A percentile compares a stretch with the other conserved stretches of the same genome.
Conservation (phyloP, 208 protist species). For the Paratrypanosoma confusum region DNA sequence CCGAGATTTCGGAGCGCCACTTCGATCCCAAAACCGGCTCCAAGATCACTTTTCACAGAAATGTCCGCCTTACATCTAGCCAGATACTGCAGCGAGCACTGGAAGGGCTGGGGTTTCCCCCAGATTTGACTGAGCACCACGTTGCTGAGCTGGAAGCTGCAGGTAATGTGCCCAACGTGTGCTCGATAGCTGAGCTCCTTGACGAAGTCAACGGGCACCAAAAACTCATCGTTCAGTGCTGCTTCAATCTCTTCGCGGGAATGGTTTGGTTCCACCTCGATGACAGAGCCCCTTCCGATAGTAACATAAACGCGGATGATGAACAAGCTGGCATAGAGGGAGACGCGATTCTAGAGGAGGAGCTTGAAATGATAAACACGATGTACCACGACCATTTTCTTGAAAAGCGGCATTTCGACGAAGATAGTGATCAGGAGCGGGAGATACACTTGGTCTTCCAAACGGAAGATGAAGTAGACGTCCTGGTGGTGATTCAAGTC, state of each 20-base stretch:
- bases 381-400: constrained; percentile 70
- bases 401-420: constrained; percentile 38
- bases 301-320: constrained; percentile 1
- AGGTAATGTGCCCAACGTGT: constrained; percentile 38
- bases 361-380: constrained; percentile 41
- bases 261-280: constrained; percentile 64
- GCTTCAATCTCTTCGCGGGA: constrained; percentile 77
- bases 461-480: constrained; percentile 26
- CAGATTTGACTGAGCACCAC: constrained; percentile 68
- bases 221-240: constrained; percentile 66
- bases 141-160: constrained; percentile 49
- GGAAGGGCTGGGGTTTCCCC: constrained; percentile 80
- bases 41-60: constrained; percentile 69
- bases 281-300: constrained; percentile 22
- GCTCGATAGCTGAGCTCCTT: constrained; percentile 48
- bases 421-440: constrained; percentile 32
- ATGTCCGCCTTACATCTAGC: constrained; percentile 49
- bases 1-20: constrained; percentile 76
- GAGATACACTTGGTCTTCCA: constrained; percentile 64
- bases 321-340: constrained; percentile 23
- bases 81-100: constrained; percentile 66
- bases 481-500: constrained; percentile 53
- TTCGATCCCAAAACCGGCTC: constrained; percentile 52
- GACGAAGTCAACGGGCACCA: constrained; percentile 44
- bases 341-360: constrained; percentile 46